Evolutionary conservation across 73 alveolate species (phyloP).

Genomic region (Paramecium sonneborni): DNA sequence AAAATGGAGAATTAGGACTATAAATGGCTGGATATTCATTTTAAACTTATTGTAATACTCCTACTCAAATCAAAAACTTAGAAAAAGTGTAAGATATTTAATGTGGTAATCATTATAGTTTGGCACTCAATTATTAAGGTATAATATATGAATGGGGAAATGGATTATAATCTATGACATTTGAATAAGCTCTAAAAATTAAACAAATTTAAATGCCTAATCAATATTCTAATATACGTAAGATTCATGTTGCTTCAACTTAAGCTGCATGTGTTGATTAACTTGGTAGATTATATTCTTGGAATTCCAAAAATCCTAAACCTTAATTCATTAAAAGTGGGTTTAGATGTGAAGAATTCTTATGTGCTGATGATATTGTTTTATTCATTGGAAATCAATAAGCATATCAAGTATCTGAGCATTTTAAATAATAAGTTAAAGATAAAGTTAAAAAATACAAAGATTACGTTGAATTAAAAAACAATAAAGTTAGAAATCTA

Average conservation of each 20-base stretch:
- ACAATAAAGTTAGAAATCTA: conserved; percentile 7
- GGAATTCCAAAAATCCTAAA: background rate
- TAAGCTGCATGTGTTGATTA: conserved; percentile 46
- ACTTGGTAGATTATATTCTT: background rate
- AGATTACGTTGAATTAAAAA: background rate
- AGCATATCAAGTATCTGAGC: background rate
- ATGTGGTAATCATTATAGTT: conserved; percentile 38
- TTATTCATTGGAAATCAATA: background rate
- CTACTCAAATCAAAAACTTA: background rate
- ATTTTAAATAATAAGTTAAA: background rate
- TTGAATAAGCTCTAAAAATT: background rate
- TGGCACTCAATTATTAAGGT: background rate
- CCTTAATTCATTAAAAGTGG: background rate
- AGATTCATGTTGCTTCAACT: background rate
- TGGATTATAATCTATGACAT: background rate
- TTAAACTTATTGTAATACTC: background rate
- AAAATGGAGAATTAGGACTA: conserved; percentile 35
- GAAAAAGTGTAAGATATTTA: background rate
- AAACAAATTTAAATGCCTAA: background rate
- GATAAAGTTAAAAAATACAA: background rate
- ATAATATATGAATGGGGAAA: conserved; percentile 23
- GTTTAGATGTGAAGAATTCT: conserved; percentile 6
- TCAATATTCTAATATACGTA: background rate
- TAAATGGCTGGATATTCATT: background rate
- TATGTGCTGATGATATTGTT: conserved; percentile 21